Conservation (phyloP, 306 rosid genomes). For the Canavalia ensiformis region DNA sequence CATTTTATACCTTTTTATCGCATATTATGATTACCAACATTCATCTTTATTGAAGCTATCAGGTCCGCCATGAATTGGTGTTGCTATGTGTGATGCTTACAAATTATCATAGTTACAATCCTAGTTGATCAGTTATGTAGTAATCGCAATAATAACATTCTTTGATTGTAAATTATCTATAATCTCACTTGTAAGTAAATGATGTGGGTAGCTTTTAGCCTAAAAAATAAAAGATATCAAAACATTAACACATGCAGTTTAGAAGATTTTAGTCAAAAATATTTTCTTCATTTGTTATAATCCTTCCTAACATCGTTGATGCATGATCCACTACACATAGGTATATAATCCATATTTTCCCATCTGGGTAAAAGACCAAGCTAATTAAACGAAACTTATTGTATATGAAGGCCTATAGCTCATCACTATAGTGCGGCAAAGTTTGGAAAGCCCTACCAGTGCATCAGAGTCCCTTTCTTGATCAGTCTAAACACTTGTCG, state of each 20-base stretch:
- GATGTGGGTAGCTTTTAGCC: background rate
- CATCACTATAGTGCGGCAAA: background rate
- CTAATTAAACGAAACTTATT: background rate
- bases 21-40: background rate
- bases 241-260: background rate
- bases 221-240: background rate
- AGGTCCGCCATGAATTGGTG: background rate
- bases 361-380: background rate
- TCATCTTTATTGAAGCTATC: conserved; percentile 11
- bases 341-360: background rate
- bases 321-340: background rate
- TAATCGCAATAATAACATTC: background rate
- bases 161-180: conserved; percentile 7
- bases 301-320: no score
- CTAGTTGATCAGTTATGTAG: background rate
- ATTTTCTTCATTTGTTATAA: background rate
- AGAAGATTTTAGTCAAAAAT: background rate
- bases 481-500: background rate
- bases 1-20: conserved; percentile 15
- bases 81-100: background rate
- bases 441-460: background rate
- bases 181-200: background rate
- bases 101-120: background rate
- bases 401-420: background rate
- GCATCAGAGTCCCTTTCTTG: background rate